Evolutionary conservation across 495 filamentous ascomycete species (phyloP).

Genomic region (Zalerion maritima): DNA sequence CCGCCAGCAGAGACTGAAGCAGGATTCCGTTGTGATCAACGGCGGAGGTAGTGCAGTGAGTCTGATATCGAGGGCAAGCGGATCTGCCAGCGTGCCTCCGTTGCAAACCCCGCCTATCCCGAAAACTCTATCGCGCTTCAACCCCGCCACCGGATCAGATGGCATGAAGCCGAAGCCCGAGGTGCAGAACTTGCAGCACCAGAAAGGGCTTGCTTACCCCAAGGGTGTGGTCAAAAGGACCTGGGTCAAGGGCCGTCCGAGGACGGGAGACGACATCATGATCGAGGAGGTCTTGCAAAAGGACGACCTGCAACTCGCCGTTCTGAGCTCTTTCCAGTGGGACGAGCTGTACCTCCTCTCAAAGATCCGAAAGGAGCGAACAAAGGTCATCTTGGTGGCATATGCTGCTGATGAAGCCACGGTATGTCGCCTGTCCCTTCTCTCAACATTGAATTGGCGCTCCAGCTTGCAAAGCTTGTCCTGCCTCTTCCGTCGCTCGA

Average conservation of each 20-base stretch:
- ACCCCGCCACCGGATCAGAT: conserved; percentile 1
- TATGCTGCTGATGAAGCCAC: conserved; percentile 31
- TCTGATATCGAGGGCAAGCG: too few species aligned
- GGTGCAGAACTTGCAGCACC: conserved; percentile 1
- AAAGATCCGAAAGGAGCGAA: conserved; percentile 24
- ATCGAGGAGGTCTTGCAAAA: conserved; percentile 81
- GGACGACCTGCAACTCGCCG: conserved; percentile 51
- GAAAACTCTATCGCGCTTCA: conserved; percentile 1
- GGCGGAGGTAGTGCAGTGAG: too few species aligned
- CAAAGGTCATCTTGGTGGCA: conserved; percentile 28
- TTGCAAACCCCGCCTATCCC: neutral
- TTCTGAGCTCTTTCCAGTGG: conserved; percentile 80
- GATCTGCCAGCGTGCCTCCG: neutral
- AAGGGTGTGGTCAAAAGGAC: conserved; percentile 72
- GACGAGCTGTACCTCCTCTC: conserved; percentile 40
- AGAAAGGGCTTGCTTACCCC: conserved; percentile 40
- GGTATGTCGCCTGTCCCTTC: conserved; percentile 19
- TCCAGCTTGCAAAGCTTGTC: too few species aligned
- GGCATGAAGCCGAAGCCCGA: too few species aligned
- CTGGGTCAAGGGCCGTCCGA: conserved; percentile 41
- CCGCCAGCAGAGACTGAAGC: conserved; percentile 15
- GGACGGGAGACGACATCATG: conserved; percentile 59
- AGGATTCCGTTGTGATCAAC: neutral
- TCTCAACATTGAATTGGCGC: too few species aligned
- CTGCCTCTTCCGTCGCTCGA: too few species aligned